phyloP scores from a whole-genome alignment of 805 yeast genomes.

The Wickerhamiella alocasiicola region DNA sequence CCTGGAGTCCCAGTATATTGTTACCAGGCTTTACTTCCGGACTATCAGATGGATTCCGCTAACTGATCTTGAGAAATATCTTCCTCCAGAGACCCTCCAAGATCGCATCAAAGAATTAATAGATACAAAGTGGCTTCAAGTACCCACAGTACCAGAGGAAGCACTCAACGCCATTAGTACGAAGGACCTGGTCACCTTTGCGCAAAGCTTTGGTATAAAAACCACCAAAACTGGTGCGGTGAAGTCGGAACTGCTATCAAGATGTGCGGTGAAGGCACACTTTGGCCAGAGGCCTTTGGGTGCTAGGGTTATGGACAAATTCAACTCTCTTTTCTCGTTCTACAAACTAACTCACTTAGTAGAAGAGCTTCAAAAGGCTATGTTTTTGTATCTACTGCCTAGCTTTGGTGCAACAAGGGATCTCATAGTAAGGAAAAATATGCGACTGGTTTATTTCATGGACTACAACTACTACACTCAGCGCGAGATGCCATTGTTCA shows the following conservation, averaged over 20 bases:
- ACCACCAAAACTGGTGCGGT: conserved; percentile 12
- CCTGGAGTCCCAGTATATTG: conserved; percentile 16
- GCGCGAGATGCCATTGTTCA: conserved; percentile 19
- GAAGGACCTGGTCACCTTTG: conserved; percentile 17
- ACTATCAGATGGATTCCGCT: conserved; percentile 17
- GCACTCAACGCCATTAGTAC: conserved; percentile 18
- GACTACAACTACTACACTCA: conserved; percentile 18
- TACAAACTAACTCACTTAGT: neutral
- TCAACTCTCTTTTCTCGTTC: neutral
- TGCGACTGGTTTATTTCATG: conserved; percentile 20
- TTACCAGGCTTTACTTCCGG: conserved; percentile 19
- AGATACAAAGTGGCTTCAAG: conserved; percentile 13
- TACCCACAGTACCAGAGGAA: conserved; percentile 11
- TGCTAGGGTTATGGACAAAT: neutral
- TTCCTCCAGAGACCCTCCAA: conserved; percentile 17
- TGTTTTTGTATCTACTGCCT: conserved; percentile 20
- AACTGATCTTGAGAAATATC: conserved; percentile 19
- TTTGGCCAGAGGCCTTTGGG: conserved; percentile 3
- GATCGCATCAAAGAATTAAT: conserved; percentile 13
- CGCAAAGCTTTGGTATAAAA: conserved; percentile 10
- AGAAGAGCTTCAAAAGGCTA: conserved; percentile 10
- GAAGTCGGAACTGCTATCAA: neutral
- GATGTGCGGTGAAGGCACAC: neutral
- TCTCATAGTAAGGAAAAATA: conserved; percentile 17
- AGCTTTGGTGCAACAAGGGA: conserved; percentile 18